These are phyloP conservation scores for Botrytis pseudocinerea DNA, from an alignment of 2,329 filamentous ascomycete genomes.

Conservation along the genomic window DNA sequence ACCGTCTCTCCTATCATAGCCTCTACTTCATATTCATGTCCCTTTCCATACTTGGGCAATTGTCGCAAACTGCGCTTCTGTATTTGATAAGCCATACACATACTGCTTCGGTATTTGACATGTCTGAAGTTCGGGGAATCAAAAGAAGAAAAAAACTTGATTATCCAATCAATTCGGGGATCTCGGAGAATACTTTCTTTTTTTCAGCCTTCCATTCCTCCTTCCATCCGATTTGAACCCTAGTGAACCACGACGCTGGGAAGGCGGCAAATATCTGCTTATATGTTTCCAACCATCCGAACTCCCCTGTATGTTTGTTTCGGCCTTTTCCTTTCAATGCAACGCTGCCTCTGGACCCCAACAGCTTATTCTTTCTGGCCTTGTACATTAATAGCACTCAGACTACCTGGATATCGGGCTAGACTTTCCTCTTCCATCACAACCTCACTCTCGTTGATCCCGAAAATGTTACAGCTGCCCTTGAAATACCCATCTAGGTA, in stretches of 20 bases:
- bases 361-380: neutral
- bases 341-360: conserved; percentile 12
- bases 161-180: conserved; percentile 18
- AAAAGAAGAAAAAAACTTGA: neutral
- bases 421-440: neutral
- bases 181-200: conserved; percentile 16
- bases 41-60: neutral
- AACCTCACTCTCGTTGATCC: neutral
- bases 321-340: conserved; percentile 13
- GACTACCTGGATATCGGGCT: neutral
- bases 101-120: neutral
- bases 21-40: neutral
- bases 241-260: conserved; percentile 23
- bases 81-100: neutral
- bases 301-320: conserved; percentile 13
- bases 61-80: neutral
- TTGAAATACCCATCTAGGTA: neutral
- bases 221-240: conserved; percentile 16
- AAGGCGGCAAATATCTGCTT: conserved; percentile 11
- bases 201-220: conserved; percentile 22
- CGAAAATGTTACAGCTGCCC: neutral
- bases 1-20: neutral
- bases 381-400: neutral
- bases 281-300: conserved; percentile 7
- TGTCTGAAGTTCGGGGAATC: conserved; percentile 7